phyloP scores from a whole-genome alignment of 1,139 yeast species.

The Suhomyces wounanorum region DNA sequence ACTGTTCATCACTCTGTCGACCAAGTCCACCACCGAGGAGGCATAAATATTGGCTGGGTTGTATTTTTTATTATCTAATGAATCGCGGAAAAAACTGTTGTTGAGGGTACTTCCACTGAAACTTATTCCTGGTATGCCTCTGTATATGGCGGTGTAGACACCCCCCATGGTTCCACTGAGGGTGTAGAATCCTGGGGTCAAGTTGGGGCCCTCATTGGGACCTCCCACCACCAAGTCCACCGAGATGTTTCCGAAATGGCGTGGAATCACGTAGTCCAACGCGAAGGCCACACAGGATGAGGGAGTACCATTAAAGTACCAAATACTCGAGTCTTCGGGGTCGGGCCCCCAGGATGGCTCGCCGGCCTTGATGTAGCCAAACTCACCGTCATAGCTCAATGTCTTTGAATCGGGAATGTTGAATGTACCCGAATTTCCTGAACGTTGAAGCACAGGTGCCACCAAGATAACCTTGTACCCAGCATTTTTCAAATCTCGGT shows the following conservation, averaged over 20 bases:
- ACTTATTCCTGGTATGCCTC: constrained; percentile 46
- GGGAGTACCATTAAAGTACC: constrained; percentile 52
- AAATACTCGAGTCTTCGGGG: constrained; percentile 37
- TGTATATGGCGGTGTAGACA: constrained; percentile 39
- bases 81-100: constrained; percentile 47
- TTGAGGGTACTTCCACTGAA: constrained; percentile 40
- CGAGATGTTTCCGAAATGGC: constrained; percentile 30
- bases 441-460: constrained; percentile 35
- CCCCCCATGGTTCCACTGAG: constrained; percentile 50
- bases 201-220: constrained; percentile 48
- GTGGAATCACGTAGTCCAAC: constrained; percentile 42
- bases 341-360: constrained; percentile 49
- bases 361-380: constrained; percentile 39
- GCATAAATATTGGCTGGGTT: constrained; percentile 44
- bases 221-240: constrained; percentile 49
- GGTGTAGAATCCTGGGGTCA: constrained; percentile 39
- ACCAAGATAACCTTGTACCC: constrained; percentile 35
- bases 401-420: constrained; percentile 26
- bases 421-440: constrained; percentile 35
- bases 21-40: constrained; percentile 37
- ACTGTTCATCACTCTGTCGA: constrained; percentile 32
- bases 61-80: constrained; percentile 28
- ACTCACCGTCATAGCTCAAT: constrained; percentile 34
- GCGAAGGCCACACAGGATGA: constrained; percentile 45
- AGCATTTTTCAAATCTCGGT: constrained; percentile 30